phyloP scores from a whole-genome alignment of 345 rosid species.

The Capsella bursapastoris region DNA sequence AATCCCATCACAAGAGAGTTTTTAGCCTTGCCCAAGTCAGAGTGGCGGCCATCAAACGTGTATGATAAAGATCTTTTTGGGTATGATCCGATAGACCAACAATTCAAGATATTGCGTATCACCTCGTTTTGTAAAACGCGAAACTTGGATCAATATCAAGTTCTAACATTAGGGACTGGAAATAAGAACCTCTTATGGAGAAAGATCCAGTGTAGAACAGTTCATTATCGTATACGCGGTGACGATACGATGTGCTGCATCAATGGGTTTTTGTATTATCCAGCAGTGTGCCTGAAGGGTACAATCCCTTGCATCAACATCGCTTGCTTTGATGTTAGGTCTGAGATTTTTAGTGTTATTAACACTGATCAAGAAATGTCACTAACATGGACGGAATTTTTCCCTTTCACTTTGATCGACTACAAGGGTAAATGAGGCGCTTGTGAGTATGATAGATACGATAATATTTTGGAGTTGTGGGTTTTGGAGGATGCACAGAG shows the following conservation, averaged over 20 bases:
- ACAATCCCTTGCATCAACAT: not conserved
- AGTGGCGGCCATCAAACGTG: not conserved
- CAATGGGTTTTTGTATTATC: constrained; percentile 18
- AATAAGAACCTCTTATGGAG: not conserved
- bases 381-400: not conserved
- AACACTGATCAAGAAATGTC: not conserved
- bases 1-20: constrained; percentile 9
- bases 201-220: not conserved
- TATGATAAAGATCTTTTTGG: not conserved
- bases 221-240: not conserved
- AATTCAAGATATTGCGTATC: not conserved
- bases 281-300: not conserved
- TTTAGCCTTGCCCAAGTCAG: not conserved
- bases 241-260: constrained; percentile 1
- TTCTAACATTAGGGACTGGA: not conserved
- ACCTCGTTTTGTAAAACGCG: not conserved
- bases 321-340: constrained; percentile 11
- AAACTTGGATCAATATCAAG: not conserved
- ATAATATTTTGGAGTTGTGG: too few species aligned
- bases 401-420: not conserved
- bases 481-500: too few species aligned
- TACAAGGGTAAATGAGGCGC: constrained; percentile 1
- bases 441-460: not conserved
- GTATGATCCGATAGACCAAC: constrained; percentile 16
- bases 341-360: not conserved